Percentiles rank a stretch among this genome's conserved stretches.
Conservation (phyloP, 2,329 filamentous ascomycete species). For the Orbilia ellipsospora region DNA sequence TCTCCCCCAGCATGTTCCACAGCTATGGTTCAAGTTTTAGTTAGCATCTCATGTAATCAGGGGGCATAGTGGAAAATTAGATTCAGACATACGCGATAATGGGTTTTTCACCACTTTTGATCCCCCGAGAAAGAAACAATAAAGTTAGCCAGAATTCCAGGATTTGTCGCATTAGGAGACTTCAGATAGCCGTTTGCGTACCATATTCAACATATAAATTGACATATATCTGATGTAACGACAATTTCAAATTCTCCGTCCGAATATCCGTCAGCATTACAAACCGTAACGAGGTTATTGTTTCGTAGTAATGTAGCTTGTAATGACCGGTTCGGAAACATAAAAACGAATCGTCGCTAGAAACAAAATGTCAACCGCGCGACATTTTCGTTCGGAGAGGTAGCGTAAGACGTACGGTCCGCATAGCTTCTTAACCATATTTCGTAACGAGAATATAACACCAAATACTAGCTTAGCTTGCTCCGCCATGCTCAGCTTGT, state of each 20-base stretch:
- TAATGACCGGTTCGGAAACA: slow-evolving; percentile 93
- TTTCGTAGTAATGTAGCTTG: slow-evolving; percentile 99
- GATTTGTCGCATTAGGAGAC: not conserved
- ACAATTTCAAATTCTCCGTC: slow-evolving; percentile 89
- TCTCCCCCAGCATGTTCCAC: slow-evolving; percentile 76
- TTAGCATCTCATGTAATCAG: slow-evolving; percentile 3
- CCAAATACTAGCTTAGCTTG: slow-evolving; percentile 98
- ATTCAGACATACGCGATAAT: slow-evolving; percentile 65
- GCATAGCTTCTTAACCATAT: slow-evolving; percentile 94
- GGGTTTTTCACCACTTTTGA: slow-evolving; percentile 74
- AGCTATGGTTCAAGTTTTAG: slow-evolving; percentile 60
- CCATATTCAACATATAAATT: slow-evolving; percentile 97
- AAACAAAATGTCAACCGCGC: not conserved
- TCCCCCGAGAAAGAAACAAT: no score
- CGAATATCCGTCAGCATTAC: slow-evolving; percentile 94
- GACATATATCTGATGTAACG: slow-evolving; percentile 97
- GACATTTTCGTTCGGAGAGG: not conserved
- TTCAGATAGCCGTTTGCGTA: slow-evolving; percentile 62
- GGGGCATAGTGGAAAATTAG: not conserved
- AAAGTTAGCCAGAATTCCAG: no score
- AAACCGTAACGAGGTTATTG: slow-evolving; percentile 92
- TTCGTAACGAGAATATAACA: slow-evolving; percentile 93
- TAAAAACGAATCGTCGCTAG: slow-evolving; percentile 75
- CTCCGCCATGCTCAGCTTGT: slow-evolving; percentile 72
- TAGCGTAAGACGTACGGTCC: slow-evolving; percentile 56